Percentiles rank a stretch among this genome's conserved stretches.
These are phyloP conservation scores for Lotus japonicus DNA, from an alignment of 306 rosid species.

Conservation along the genomic window DNA sequence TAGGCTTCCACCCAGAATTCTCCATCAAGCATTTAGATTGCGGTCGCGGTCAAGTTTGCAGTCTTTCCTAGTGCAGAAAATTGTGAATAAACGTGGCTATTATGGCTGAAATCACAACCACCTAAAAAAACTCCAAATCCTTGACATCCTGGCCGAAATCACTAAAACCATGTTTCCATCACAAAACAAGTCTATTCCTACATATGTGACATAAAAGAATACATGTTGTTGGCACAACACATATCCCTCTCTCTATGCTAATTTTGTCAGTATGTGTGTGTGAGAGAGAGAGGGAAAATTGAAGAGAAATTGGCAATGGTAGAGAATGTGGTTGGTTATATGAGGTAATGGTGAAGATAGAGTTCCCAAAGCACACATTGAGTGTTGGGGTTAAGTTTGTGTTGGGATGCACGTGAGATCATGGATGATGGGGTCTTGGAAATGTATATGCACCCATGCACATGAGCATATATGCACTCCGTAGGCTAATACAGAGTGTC, in stretches of 20 bases:
- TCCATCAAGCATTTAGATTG: too few species aligned
- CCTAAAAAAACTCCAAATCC: too few species aligned
- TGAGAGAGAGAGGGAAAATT: neutral
- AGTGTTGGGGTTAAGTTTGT: slow-evolving; percentile 13
- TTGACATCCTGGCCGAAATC: too few species aligned
- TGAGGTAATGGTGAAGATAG: slow-evolving; percentile 7
- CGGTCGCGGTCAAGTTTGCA: too few species aligned
- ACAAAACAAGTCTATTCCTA: neutral
- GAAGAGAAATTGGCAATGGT: slow-evolving; percentile 18
- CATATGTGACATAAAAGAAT: slow-evolving; percentile 17
- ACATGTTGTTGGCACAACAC: too few species aligned
- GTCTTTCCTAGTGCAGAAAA: too few species aligned
- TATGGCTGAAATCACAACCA: too few species aligned
- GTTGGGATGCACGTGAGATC: slow-evolving; percentile 33
- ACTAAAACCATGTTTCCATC: slow-evolving; percentile 40
- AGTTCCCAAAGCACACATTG: slow-evolving; percentile 32
- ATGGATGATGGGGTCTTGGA: slow-evolving; percentile 27
- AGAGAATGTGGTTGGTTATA: slow-evolving; percentile 31
- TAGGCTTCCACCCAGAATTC: slow-evolving; percentile 44
- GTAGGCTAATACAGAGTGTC: slow-evolving; percentile 51
- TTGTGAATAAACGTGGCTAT: too few species aligned
- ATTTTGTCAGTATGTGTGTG: too few species aligned
- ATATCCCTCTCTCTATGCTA: neutral
- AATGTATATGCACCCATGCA: slow-evolving; percentile 35
- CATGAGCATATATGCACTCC: slow-evolving; percentile 33